Evolutionary conservation across 805 yeast species (phyloP).

Genomic region (Ogataea thermomethanolica): DNA sequence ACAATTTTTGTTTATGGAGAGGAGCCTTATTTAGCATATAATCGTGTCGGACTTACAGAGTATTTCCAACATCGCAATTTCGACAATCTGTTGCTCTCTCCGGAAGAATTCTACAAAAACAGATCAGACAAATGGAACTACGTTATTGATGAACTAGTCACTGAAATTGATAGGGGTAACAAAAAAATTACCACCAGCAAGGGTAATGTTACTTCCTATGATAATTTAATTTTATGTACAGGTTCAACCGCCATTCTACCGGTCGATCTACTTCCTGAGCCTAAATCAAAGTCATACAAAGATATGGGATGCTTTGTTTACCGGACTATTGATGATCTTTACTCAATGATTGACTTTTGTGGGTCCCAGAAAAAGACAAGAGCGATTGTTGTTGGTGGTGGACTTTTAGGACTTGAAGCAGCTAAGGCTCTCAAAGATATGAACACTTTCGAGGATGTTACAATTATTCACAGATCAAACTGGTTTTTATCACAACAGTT

Average conservation of each 20-base stretch:
- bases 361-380: slow-evolving; percentile 17
- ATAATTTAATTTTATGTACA: slow-evolving; percentile 31
- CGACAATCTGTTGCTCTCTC: slow-evolving; percentile 27
- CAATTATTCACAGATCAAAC: slow-evolving; percentile 33
- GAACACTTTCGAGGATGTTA: slow-evolving; percentile 28
- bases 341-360: slow-evolving; percentile 27
- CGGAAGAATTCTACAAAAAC: slow-evolving; percentile 25
- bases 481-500: slow-evolving; percentile 37
- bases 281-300: slow-evolving; percentile 14
- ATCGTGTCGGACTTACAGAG: slow-evolving; percentile 36
- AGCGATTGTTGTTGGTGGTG: slow-evolving; percentile 36
- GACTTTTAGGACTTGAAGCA: slow-evolving; percentile 35
- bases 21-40: slow-evolving; percentile 36
- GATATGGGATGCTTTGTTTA: slow-evolving; percentile 35
- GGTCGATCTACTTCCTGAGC: slow-evolving; percentile 20
- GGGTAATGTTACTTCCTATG: slow-evolving; percentile 22
- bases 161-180: slow-evolving; percentile 13
- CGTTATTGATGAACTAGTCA: slow-evolving; percentile 24
- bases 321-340: slow-evolving; percentile 35
- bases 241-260: slow-evolving; percentile 35
- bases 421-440: slow-evolving; percentile 36
- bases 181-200: slow-evolving; percentile 18
- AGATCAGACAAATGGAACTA: slow-evolving; percentile 28
- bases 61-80: slow-evolving; percentile 29
- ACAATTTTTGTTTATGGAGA: slow-evolving; percentile 33